Conservation (phyloP, 805 yeast species). For the Candida ortonii region DNA sequence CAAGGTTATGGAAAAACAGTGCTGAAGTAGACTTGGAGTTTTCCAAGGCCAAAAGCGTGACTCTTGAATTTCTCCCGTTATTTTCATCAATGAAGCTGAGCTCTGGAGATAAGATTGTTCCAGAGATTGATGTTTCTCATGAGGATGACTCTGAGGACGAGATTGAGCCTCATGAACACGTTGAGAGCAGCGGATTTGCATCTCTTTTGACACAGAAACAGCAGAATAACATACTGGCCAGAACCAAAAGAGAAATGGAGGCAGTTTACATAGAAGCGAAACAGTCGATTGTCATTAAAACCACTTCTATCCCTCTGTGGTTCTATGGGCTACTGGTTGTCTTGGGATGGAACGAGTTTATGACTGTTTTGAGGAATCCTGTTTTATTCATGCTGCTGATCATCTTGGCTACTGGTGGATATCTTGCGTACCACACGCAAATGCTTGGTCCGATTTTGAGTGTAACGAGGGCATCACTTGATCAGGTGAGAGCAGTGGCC, state of each 20-base stretch:
- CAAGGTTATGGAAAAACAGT: slow-evolving; percentile 74
- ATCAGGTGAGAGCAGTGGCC: slow-evolving; percentile 53
- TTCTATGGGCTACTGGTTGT: slow-evolving; percentile 69
- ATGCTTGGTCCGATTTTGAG: slow-evolving; percentile 72
- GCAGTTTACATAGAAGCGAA: slow-evolving; percentile 83
- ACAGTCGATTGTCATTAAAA: slow-evolving; percentile 74
- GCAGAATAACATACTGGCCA: slow-evolving; percentile 51
- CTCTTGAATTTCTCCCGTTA: slow-evolving; percentile 58
- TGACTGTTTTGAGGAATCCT: slow-evolving; percentile 85
- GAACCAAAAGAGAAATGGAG: slow-evolving; percentile 73
- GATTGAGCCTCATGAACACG: slow-evolving; percentile 33
- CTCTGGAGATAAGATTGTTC: slow-evolving; percentile 55
- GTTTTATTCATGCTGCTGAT: slow-evolving; percentile 65
- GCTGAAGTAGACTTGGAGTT: slow-evolving; percentile 69
- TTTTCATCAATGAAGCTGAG: slow-evolving; percentile 53
- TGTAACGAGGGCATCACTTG: slow-evolving; percentile 55
- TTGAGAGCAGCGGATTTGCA: slow-evolving; percentile 42
- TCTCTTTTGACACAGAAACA: slow-evolving; percentile 57
- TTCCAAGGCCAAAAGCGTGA: slow-evolving; percentile 53
- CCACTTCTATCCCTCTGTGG: slow-evolving; percentile 80
- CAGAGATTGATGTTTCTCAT: slow-evolving; percentile 51
- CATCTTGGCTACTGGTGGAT: slow-evolving; percentile 55
- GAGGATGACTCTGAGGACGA: slow-evolving; percentile 34
- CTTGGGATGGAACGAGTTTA: slow-evolving; percentile 94
- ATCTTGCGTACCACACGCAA: slow-evolving; percentile 66